phyloP scores from a whole-genome alignment of 192 early-diverging fungal genomes.

The Glomus cerebriforme region DNA sequence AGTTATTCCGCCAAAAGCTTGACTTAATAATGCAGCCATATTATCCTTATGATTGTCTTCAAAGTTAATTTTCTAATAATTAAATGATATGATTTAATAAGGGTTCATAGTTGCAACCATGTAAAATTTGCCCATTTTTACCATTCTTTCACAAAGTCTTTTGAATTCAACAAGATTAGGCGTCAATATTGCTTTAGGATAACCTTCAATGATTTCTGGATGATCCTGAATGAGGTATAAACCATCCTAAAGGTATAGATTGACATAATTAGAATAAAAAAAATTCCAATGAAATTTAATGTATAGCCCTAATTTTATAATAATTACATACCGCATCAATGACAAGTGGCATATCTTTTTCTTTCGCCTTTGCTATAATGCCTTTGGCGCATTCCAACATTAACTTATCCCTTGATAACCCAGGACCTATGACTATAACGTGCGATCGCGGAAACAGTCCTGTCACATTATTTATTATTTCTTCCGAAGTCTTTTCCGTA shows the following conservation, averaged over 20 bases:
- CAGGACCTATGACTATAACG: constrained; percentile 89
- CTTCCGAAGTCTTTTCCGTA: constrained; percentile 26
- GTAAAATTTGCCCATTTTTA: constrained; percentile 18
- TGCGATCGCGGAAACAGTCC: constrained; percentile 70
- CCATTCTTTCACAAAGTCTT: constrained; percentile 67
- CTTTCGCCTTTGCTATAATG: constrained; percentile 69
- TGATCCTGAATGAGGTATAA: constrained; percentile 72
- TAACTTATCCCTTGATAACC: constrained; percentile 74
- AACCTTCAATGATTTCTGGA: constrained; percentile 73
- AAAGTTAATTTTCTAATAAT: constrained; percentile 30
- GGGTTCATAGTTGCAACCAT: not conserved
- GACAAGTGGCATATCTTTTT: constrained; percentile 69
- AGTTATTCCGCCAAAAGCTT: constrained; percentile 75
- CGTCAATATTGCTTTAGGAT: constrained; percentile 75
- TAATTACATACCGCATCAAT: constrained; percentile 79
- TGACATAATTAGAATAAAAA: not conserved
- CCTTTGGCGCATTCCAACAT: constrained; percentile 67
- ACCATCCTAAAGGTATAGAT: constrained; percentile 67
- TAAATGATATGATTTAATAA: not conserved
- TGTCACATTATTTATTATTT: constrained; percentile 50
- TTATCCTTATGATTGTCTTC: constrained; percentile 34
- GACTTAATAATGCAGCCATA: constrained; percentile 23
- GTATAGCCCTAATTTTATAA: not conserved
- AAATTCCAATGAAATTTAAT: too few relatives aligned
- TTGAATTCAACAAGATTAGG: constrained; percentile 89